Conservation (phyloP, 805 yeast genomes). For the Saccharomycopsis lassenensis region DNA sequence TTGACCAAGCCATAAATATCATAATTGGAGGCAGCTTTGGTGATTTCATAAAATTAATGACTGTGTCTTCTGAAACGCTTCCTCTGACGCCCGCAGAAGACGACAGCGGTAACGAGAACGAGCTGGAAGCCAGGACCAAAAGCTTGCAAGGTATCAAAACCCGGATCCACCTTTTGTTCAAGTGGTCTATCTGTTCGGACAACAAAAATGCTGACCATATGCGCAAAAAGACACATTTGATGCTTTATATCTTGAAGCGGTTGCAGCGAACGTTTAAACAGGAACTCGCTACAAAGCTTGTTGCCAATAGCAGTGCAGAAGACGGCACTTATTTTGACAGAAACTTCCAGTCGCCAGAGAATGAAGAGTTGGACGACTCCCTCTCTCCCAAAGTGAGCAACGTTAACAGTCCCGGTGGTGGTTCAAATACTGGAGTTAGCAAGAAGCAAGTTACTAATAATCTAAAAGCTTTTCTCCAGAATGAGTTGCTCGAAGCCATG, state of each 20-base stretch:
- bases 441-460: constrained; percentile 10
- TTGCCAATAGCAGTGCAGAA: no score
- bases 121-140: neutral
- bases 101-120: no score
- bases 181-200: neutral
- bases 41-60: no score
- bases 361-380: constrained; percentile 1
- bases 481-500: constrained; percentile 31
- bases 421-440: constrained; percentile 5
- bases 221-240: neutral
- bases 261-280: no score
- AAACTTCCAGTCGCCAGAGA: constrained; percentile 5
- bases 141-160: neutral
- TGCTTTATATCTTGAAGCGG: no score
- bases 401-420: constrained; percentile 6
- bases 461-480: constrained; percentile 24
- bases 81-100: no score
- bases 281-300: no score
- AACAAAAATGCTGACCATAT: neutral
- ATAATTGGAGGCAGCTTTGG: no score
- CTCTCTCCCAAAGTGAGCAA: no score
- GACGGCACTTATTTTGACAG: no score
- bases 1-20: no score
- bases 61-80: no score
- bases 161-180: neutral